Percentiles rank a stretch among this genome's conserved stretches.
phyloP scores from a whole-genome alignment of 1,284 basidiomycete genomes.

The Ceratobasidium sp. region DNA sequence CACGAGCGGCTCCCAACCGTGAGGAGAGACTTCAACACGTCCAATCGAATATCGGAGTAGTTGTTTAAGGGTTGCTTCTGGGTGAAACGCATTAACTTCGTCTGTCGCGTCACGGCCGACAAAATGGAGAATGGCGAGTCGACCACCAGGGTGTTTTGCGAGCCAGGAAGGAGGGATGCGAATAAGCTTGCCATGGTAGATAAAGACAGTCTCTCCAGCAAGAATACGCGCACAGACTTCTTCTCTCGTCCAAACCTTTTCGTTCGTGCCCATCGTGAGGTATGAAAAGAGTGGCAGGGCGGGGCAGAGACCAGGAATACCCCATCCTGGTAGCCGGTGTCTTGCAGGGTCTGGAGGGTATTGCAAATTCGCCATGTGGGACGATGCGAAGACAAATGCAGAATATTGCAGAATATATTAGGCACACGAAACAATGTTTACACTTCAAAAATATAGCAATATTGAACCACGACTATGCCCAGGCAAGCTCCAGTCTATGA shows the following conservation, averaged over 20 bases:
- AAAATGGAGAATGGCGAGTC: conserved; percentile 92
- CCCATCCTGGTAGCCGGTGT: background rate
- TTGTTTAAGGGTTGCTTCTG: conserved; percentile 68
- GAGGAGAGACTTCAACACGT: conserved; percentile 67
- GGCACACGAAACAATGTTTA: conserved; percentile 38
- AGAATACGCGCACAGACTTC: conserved; percentile 76
- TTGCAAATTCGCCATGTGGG: background rate
- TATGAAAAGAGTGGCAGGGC: conserved; percentile 18
- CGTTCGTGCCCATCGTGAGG: conserved; percentile 32
- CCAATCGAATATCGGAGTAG: conserved; percentile 83
- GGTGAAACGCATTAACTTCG: conserved; percentile 95
- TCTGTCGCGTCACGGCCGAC: conserved; percentile 95
- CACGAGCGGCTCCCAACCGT: conserved; percentile 82
- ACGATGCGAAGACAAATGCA: background rate
- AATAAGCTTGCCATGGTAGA: conserved; percentile 82
- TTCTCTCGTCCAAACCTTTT: conserved; percentile 62
- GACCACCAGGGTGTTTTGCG: conserved; percentile 87
- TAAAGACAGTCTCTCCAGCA: conserved; percentile 80
- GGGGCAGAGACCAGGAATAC: background rate
- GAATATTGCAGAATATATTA: conserved; percentile 42
- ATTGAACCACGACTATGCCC: conserved; percentile 22
- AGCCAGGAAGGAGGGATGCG: conserved; percentile 88
- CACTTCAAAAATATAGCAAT: conserved; percentile 44
- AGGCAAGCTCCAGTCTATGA: conserved; percentile 64
- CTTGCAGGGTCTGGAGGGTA: conserved; percentile 13